Base-by-base conservation (phyloP, 2,329 filamentous ascomycete species). In the Periconia sp. region DNA sequence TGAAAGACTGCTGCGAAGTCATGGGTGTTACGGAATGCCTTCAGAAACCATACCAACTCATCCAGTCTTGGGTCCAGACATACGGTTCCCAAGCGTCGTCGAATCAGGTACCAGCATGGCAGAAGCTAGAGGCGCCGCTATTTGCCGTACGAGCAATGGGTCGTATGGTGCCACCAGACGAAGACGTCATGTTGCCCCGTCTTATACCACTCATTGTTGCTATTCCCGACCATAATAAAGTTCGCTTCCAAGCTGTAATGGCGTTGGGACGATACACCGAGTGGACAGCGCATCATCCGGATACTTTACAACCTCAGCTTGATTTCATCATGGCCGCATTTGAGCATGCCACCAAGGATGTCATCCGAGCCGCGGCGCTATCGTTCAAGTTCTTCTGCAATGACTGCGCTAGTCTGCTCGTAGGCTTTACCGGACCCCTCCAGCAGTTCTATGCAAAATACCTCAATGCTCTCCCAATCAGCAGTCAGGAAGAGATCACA, bases 201-300 rank as follows among this genome's bases (percentile, higher is more conserved):
- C 84, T 99, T 12, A 96, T 99, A 74, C 92, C 92, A 13, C 78
- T 99, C 43, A 84, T 99, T 50, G 90, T 96, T 9, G 89, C 95
- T 65, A 95, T 99, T 48, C 94, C 94, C 0, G 86, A 89, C 62
- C 94, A 99, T 61, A 90, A 97, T 72, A 99, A 97, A 75, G 82
- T 99, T n/a, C 89, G 92, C 6, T 99, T 99, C 72, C 92, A 95
- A 50, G 92, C 92, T 5, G 96, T 97, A 62, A 96, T 99, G 91
- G 92, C 95, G 3, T 81, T 99, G 16, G 94, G 91, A 25, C 83
- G 94, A 50, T 99, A 99, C 66, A 99, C 95, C 0, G 92, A 97
- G 70, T 99, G 94, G 94, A 99, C 95, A 0, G 85, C 94, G 4
- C 85, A 90, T 34, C 94, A 99, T 63, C 89, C 92, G 0, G 90